Conservation (phyloP, 2,329 filamentous ascomycete species). For the Apiospora phragmitis region DNA sequence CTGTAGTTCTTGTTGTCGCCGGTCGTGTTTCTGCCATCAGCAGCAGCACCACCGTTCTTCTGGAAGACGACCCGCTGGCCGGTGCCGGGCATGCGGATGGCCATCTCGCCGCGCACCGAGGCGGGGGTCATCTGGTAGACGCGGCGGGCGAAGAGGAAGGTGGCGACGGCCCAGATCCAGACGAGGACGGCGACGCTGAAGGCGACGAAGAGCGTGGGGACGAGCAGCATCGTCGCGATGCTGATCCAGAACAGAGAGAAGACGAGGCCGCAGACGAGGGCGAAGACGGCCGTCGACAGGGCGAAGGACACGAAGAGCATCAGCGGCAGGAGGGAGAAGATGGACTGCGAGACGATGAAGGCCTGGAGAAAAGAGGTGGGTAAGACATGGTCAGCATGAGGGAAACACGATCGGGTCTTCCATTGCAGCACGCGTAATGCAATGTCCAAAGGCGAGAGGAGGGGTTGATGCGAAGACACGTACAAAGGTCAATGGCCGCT, state of each 20-base stretch:
- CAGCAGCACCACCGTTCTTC: conserved; percentile 3
- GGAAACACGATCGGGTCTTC: too few species aligned
- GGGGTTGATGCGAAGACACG: conserved; percentile 28
- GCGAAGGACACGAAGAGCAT: conserved; percentile 69
- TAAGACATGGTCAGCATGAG: background rate
- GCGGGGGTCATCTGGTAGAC: conserved; percentile 36
- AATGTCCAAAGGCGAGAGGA: background rate
- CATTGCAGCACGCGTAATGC: background rate
- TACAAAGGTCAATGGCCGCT: conserved; percentile 71
- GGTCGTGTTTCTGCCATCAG: background rate
- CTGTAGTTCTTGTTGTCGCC: background rate
- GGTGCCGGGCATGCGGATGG: conserved; percentile 14
- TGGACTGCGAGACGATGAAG: conserved; percentile 65
- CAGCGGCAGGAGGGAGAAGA: conserved; percentile 67
- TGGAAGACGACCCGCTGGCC: conserved; percentile 27
- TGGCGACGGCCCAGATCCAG: conserved; percentile 67
- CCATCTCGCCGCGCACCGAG: conserved; percentile 17
- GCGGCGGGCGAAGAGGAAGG: conserved; percentile 53
- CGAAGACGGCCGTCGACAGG: conserved; percentile 61
- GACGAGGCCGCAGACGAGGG: conserved; percentile 60
- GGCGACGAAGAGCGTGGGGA: conserved; percentile 69
- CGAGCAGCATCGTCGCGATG: conserved; percentile 65
- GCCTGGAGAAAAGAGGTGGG: conserved; percentile 49
- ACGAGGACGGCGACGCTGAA: conserved; percentile 61
- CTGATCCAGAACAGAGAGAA: conserved; percentile 70